Conservation (phyloP, 192 early-diverging fungal genomes). For the Entomortierella parvispora region DNA sequence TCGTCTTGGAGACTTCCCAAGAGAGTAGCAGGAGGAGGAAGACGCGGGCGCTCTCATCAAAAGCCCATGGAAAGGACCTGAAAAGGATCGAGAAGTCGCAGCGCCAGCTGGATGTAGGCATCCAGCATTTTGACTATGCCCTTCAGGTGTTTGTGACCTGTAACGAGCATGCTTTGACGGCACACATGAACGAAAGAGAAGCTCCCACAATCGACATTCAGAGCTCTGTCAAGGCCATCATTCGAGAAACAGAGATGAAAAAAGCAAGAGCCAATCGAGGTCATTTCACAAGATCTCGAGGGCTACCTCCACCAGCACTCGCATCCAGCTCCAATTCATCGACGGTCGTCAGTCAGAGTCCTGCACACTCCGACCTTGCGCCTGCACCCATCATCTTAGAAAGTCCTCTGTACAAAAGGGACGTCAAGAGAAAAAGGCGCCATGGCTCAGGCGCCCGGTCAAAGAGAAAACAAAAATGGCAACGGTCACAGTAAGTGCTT, state of each 20-base stretch:
- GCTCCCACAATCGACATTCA: background rate
- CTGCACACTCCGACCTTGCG: no score
- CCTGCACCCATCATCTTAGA: background rate
- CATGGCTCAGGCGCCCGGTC: background rate
- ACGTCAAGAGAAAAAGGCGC: background rate
- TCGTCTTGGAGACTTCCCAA: background rate
- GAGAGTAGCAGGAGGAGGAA: no score
- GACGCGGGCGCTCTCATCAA: no score
- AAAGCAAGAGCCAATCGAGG: background rate
- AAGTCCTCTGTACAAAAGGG: background rate
- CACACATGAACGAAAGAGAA: background rate
- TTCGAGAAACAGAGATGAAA: background rate
- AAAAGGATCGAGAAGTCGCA: background rate
- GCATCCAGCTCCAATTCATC: no score
- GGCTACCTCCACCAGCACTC: background rate
- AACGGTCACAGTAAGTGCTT: background rate
- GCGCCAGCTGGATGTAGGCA: background rate
- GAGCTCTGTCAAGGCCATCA: background rate
- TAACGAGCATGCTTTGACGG: background rate
- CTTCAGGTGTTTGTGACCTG: background rate
- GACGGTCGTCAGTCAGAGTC: no score
- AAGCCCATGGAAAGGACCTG: background rate
- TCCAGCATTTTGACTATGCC: background rate
- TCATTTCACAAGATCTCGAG: background rate
- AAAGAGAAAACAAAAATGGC: constrained; percentile 1